These are phyloP conservation scores for Sarcocystis neurona DNA, from an alignment of 169 alveolate species.

Conservation along the genomic window DNA sequence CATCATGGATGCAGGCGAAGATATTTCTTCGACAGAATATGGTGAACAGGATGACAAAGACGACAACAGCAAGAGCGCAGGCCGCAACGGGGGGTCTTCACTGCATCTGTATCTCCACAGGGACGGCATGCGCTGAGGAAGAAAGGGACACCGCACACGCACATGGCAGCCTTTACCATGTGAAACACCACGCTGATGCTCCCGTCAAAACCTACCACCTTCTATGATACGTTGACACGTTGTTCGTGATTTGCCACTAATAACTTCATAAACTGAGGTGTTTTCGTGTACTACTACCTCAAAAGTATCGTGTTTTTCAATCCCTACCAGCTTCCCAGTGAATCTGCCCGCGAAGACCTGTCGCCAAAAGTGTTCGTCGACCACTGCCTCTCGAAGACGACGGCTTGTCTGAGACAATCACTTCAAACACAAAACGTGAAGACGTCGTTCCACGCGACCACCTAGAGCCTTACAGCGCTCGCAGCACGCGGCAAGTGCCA, in stretches of 20 bases:
- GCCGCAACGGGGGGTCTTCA: background rate
- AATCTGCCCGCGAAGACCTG: background rate
- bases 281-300: no score
- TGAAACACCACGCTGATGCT: no score
- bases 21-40: background rate
- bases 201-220: no score
- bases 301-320: background rate
- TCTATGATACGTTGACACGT: no score
- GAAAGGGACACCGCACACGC: background rate
- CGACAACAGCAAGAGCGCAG: background rate
- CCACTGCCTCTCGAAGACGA: constrained; percentile 2
- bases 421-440: no score
- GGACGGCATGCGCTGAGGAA: background rate
- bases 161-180: no score
- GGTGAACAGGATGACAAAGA: background rate
- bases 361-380: background rate
- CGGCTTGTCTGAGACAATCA: background rate
- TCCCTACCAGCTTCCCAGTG: background rate
- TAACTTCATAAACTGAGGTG: no score
- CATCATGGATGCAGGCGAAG: background rate
- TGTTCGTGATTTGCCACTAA: no score
- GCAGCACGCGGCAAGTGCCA: no score
- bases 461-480: no score
- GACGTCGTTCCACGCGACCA: no score
- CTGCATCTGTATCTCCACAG: background rate